These are phyloP conservation scores for Blastobotrys peoriensis DNA, from an alignment of 805 yeast genomes.

Conservation along the genomic window DNA sequence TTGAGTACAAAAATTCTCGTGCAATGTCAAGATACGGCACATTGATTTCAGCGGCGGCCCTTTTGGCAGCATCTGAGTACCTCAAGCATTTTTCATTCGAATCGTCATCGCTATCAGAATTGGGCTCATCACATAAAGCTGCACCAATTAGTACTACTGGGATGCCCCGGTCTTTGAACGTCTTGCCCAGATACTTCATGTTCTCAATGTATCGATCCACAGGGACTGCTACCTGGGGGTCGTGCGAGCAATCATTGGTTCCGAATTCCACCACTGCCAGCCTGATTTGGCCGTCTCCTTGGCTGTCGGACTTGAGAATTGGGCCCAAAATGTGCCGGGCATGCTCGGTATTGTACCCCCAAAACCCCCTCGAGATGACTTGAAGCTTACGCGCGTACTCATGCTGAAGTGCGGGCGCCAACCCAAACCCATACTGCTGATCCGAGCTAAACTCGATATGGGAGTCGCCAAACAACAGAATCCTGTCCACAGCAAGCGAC, in stretches of 20 bases:
- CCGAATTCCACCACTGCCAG: constrained; percentile 56
- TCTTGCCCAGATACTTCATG: constrained; percentile 36
- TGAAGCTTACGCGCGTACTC: constrained; percentile 54
- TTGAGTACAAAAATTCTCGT: constrained; percentile 36
- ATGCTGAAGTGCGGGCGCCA: constrained; percentile 2
- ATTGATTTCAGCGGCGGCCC: constrained; percentile 38
- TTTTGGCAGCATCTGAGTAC: constrained; percentile 48
- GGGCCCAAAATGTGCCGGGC: constrained; percentile 46
- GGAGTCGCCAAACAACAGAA: neutral
- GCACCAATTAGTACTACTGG: constrained; percentile 59
- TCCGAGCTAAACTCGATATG: neutral
- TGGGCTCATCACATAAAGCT: constrained; percentile 39
- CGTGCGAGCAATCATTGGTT: constrained; percentile 62
- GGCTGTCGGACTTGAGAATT: constrained; percentile 45
- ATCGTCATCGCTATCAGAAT: constrained; percentile 30
- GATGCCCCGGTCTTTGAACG: constrained; percentile 39
- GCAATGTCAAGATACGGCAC: constrained; percentile 58
- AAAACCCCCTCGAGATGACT: constrained; percentile 64
- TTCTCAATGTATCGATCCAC: constrained; percentile 46
- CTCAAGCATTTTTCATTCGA: constrained; percentile 38
- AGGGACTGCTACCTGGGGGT: constrained; percentile 42
- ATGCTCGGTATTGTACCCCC: constrained; percentile 69
- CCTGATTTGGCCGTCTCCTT: constrained; percentile 31
- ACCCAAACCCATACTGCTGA: neutral
- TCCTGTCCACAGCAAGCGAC: neutral